A percentile compares a stretch with the other conserved stretches of the same genome.
phyloP scores from a whole-genome alignment of 306 rosid genomes.

The Fagus sylvatica region DNA sequence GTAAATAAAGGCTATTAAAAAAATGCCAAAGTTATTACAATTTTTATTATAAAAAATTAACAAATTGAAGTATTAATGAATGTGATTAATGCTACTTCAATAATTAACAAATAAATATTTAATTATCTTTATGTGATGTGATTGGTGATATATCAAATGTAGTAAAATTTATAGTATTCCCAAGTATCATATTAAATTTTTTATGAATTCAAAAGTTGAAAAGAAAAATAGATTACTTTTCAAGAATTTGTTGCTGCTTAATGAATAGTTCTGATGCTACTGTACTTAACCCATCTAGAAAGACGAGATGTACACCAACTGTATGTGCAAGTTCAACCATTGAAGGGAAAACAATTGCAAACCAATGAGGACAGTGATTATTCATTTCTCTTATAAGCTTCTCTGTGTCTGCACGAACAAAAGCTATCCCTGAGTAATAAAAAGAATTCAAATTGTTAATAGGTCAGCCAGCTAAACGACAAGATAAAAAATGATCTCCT shows the following conservation, averaged over 20 bases:
- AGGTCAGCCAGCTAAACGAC: no score
- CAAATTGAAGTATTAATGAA: no score
- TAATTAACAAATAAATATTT: no score
- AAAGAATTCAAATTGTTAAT: neutral
- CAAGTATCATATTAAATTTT: neutral
- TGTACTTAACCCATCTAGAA: neutral
- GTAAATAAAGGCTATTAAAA: no score
- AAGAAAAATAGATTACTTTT: constrained; percentile 11
- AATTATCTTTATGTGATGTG: no score
- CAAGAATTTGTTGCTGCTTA: constrained; percentile 14
- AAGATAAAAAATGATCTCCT: neutral
- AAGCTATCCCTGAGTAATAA: constrained; percentile 36
- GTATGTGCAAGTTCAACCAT: constrained; percentile 35
- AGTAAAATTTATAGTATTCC: no score
- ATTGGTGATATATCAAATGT: no score
- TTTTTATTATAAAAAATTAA: neutral
- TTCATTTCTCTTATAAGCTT: constrained; percentile 21
- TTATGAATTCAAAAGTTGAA: neutral
- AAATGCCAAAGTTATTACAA: no score
- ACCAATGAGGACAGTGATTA: constrained; percentile 24
- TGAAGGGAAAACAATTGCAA: constrained; percentile 36
- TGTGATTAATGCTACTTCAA: no score
- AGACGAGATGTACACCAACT: constrained; percentile 10
- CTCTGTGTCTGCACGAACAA: constrained; percentile 27
- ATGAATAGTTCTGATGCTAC: constrained; percentile 1